Evolutionary conservation across 768 basidiomycete species (phyloP), one percentile per base, ranked within the genome.

Genomic region (Phylloporus arenicola): DNA sequence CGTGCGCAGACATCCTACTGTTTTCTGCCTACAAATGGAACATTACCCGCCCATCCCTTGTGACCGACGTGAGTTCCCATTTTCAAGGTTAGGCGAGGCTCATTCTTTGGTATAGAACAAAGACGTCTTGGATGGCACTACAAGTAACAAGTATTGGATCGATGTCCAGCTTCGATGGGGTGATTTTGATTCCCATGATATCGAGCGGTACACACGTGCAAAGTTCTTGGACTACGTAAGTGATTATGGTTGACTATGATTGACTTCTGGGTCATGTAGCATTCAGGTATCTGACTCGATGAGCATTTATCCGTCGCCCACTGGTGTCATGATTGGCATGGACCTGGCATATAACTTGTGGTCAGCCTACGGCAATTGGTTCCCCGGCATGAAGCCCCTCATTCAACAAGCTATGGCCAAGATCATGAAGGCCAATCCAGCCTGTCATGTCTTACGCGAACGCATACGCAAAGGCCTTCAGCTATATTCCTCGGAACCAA

Each of bases 21-120:
- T 98, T 99, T 81, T 96, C 93, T 12, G 88, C 90, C 1, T 89
- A 91, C 69, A 92, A 92, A 81, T 99, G 96, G 96, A 97, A 96
- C 68, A 96, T 98, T 53, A 84, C 94, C 5, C 84, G 95, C 17
- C 96, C 96, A 2, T 95, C 92, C 4, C 82, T 99, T 22, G 86
- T 94, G 22, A 94, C 93, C 7, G 95, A 99, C 62, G 89, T 88
- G 64, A 64, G 84, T 16, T 10, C 38, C 39, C 46, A 12, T 8
- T 20, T 20, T 10, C 22, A 25, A 19, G 29, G 35, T 1, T 4
- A 4, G 17, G 16, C 19, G n/a, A 43, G 33, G 25, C 55, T 60
- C 27, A 65, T 41, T 6, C 47, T 16, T 40, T 56, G 48, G 29
- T 50, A 17, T 57, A 89, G 88, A 84, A 81, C 64, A 96, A 97